Evolutionary conservation across 805 yeast genomes (phyloP), one percentile per base, ranked within the genome.

Genomic region (Metschnikowia henanensis): DNA sequence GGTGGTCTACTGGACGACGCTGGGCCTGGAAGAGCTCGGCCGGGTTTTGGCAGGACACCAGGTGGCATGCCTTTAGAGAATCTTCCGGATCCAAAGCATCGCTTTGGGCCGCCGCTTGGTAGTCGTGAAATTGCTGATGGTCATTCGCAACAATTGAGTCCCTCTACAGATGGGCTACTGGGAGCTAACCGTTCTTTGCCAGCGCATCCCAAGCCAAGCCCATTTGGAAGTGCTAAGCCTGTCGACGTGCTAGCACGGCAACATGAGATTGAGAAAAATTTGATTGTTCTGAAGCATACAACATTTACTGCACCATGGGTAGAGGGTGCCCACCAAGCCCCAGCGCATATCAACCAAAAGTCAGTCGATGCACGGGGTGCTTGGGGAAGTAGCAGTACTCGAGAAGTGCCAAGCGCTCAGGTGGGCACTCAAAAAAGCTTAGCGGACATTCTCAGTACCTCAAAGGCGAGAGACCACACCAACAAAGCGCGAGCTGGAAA

Each of bases 211-310:
- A 82, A 77, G 53, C 50, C 76, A 0, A 86, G 81, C 58, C 94
- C 95, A 5, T 88, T 89, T 68, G 96, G 96, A 0, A 68, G 77
- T 4, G 96, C 96, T 1, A 86, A 80, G 64, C 96, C 96, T 1
- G 92, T 88, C 5, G 96, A 88, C 61, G 80, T 85, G 2, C 68
- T 81, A 18, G 72, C 86, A 20, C 81, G 78, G 51, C 80, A 79
- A 52, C 65, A 73, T 35, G 92, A 85, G 55, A 65, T 84, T 18
- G 91, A 84, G n/a, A 33, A 34, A 21, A 43, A 37, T 15, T 36
- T 43, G 12, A 37, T 43, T 12, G 29, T 30, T 23, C 54, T 64
- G 8, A 65, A 66, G 40, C 63, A 62, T 33, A 66, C 72, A 9
- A 65, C 68, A 3, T 50, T 65, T 5, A 62, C 55, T 45, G 66